Evolutionary conservation across 768 basidiomycete genomes (phyloP).

Genomic region (Hortiboletus campestris): DNA sequence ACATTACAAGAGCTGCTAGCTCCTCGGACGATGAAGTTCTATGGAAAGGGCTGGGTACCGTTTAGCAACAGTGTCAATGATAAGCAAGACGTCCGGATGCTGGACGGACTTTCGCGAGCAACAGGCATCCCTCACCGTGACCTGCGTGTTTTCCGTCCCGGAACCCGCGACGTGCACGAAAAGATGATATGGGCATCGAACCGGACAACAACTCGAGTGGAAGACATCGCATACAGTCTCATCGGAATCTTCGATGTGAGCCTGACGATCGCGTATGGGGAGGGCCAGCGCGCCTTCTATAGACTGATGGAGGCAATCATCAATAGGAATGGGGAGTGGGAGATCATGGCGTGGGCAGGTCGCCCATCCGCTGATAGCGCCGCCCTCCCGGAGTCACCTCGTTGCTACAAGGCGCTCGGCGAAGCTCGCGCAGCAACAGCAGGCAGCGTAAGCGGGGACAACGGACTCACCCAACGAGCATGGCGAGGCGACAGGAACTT

Average conservation of each 20-base stretch:
- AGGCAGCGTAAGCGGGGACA: background rate
- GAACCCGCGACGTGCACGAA: slow-evolving; percentile 24
- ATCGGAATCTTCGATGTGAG: slow-evolving; percentile 35
- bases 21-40: slow-evolving; percentile 32
- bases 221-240: slow-evolving; percentile 34
- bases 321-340: slow-evolving; percentile 29
- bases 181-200: slow-evolving; percentile 36
- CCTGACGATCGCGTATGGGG: slow-evolving; percentile 35
- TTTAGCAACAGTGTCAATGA: slow-evolving; percentile 27
- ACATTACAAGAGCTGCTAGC: slow-evolving; percentile 31
- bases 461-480: background rate
- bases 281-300: slow-evolving; percentile 32
- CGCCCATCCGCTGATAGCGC: slow-evolving; percentile 24
- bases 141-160: slow-evolving; percentile 23
- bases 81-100: slow-evolving; percentile 24
- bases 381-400: slow-evolving; percentile 32
- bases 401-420: slow-evolving; percentile 26
- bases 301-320: slow-evolving; percentile 32
- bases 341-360: slow-evolving; percentile 34
- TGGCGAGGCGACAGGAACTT: slow-evolving; percentile 31
- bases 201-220: slow-evolving; percentile 33
- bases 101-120: slow-evolving; percentile 24
- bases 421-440: background rate
- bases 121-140: slow-evolving; percentile 28
- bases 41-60: slow-evolving; percentile 25